Percentiles rank a stretch among this genome's conserved stretches.
phyloP scores from a whole-genome alignment of 176 grass and related monocot genomes.

The Zea luxurians region DNA sequence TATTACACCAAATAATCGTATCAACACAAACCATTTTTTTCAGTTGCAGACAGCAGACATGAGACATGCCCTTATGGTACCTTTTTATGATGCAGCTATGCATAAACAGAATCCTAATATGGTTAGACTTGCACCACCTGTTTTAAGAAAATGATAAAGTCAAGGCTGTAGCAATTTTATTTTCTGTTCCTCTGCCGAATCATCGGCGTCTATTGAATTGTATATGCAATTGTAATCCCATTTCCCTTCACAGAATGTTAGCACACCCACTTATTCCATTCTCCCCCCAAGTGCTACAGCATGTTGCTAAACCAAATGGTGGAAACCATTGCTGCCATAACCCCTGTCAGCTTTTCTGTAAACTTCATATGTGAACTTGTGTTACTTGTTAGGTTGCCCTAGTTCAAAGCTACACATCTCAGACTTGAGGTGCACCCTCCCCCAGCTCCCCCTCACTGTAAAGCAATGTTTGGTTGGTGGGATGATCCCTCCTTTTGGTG shows the following conservation, averaged over 20 bases:
- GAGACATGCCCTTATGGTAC: not conserved
- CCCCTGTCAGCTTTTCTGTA: not conserved
- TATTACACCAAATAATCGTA: not conserved
- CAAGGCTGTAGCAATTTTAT: not conserved
- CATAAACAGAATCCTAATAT: not conserved
- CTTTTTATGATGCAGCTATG: not conserved
- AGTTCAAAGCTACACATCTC: not conserved
- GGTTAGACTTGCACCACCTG: not conserved
- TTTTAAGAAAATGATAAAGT: not conserved
- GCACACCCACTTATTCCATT: not conserved
- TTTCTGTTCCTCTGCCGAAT: not conserved
- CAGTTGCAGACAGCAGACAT: not conserved
- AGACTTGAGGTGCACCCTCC: not conserved
- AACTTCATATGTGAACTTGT: not conserved
- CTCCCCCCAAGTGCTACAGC: not conserved
- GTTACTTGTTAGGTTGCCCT: not conserved
- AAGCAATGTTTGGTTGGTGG: not conserved
- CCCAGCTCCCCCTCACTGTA: constrained; percentile 13
- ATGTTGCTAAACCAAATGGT: not conserved
- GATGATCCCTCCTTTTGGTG: too few species aligned
- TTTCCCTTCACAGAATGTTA: not conserved
- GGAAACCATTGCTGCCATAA: not conserved
- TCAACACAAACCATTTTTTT: not conserved
- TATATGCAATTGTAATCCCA: not conserved
- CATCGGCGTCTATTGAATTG: not conserved